Base-by-base conservation (phyloP, 306 rosid genomes). In the Astragalus glycyphyllos region DNA sequence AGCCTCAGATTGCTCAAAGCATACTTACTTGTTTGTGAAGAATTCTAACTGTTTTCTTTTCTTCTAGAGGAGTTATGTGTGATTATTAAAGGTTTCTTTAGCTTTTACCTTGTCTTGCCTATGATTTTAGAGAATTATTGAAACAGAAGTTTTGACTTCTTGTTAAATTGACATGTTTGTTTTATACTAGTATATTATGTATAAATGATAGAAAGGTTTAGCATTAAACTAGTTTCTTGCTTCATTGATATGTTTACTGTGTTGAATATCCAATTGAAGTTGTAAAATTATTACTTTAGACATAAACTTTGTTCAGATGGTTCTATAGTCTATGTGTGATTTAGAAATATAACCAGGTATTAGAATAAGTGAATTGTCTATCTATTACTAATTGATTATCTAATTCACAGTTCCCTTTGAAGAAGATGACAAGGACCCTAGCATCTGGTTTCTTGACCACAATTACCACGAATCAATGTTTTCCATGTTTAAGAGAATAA, bases 401-500 rank as follows among this genome's bases (percentile, higher is more conserved):
- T 55, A 49, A 37, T 80, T 60, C 40, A 51, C 88, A 90, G 98
- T 92, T 78, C 96, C 98, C 17, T 92, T 92, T 64, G 98, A 92
- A 82, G 98, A 92, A 81, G 98, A 92, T 34, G 96, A 92, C 8
- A 89, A 82, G 84, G 96, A 90, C 73, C 91, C 96, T 0, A 88
- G 92, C 80, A 92, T 92, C 61, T 92, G 98, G 96, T 92, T 90
- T 83, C 92, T 90, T 55, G 98, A 92, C 68, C 98, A 90, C 82
- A 90, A 92, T 70, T 92, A 92, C 73, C 96, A 92, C 0, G 98
- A 92, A 49, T 74, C 96, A 0, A 90, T 92, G 96, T 90, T 85
- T 75, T 92, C 98, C 8, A 92, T 92, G 98, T 92, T 92, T 79
- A 92, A 92, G 86, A 90, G 98, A 74, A 92, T 92, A 58, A 92